phyloP scores from a whole-genome alignment of 2,329 filamentous ascomycete species.

The Tolypocladium paradoxum region DNA sequence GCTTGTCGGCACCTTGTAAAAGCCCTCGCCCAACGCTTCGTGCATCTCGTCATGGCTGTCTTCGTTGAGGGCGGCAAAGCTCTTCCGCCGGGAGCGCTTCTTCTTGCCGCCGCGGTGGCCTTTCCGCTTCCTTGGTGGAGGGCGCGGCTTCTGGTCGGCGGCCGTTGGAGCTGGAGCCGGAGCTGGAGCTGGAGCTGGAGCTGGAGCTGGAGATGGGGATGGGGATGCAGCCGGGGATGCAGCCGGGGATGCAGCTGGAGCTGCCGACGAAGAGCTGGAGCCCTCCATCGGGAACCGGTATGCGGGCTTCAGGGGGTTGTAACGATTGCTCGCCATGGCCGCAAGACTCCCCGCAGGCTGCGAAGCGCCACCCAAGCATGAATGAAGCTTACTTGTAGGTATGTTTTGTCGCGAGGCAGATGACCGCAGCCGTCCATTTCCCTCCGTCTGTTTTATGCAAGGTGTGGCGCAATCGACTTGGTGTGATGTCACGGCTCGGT shows the following conservation, averaged over 20 bases:
- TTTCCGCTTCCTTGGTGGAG: constrained; percentile 47
- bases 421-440: too few species aligned
- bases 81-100: constrained; percentile 65
- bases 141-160: constrained; percentile 6
- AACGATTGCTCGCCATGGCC: constrained; percentile 1
- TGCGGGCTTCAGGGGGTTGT: neutral
- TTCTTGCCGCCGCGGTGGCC: constrained; percentile 70
- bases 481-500: too few species aligned
- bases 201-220: constrained; percentile 1
- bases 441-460: too few species aligned
- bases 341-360: neutral
- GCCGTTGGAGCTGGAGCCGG: neutral
- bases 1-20: constrained; percentile 38
- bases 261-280: constrained; percentile 1
- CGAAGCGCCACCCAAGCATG: neutral
- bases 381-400: neutral
- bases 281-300: neutral
- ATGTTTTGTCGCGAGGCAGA: neutral
- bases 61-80: constrained; percentile 59
- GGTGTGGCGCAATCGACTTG: too few species aligned
- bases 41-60: constrained; percentile 33
- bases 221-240: neutral
- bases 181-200: constrained; percentile 2
- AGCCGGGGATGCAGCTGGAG: constrained; percentile 4
- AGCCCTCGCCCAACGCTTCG: constrained; percentile 25